phyloP scores from a whole-genome alignment of 768 basidiomycete species.

The Lactifluus echinatus region DNA sequence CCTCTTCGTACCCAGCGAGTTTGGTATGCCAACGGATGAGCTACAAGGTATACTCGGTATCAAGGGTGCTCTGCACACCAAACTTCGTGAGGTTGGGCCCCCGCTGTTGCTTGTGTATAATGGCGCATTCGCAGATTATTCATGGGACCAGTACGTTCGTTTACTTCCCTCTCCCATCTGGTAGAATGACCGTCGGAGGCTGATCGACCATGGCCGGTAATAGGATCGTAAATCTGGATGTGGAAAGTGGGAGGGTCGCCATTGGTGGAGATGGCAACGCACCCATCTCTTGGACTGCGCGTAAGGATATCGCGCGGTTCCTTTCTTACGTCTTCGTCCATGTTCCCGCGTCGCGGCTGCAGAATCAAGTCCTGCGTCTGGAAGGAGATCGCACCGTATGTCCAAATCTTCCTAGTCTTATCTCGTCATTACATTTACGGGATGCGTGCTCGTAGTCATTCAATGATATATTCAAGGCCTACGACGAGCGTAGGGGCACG shows the following conservation, averaged over 20 bases:
- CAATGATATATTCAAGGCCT: conserved; percentile 19
- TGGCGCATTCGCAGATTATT: conserved; percentile 18
- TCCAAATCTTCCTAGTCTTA: not conserved
- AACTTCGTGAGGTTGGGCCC: conserved; percentile 16
- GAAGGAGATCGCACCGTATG: conserved; percentile 19
- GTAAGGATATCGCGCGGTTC: conserved; percentile 20
- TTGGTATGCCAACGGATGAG: conserved; percentile 21
- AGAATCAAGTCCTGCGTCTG: conserved; percentile 12
- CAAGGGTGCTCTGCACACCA: conserved; percentile 11
- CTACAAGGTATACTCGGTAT: conserved; percentile 3
- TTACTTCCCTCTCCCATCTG: not conserved
- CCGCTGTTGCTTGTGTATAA: conserved; percentile 19
- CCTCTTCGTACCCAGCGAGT: conserved; percentile 23
- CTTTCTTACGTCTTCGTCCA: conserved; percentile 19
- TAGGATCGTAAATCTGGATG: conserved; percentile 8
- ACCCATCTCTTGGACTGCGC: conserved; percentile 18
- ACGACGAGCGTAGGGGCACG: conserved; percentile 15
- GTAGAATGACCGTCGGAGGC: not conserved
- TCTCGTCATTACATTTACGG: not conserved
- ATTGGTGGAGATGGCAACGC: conserved; percentile 18
- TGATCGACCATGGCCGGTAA: not conserved
- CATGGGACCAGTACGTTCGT: conserved; percentile 7
- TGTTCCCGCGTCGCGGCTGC: conserved; percentile 14
- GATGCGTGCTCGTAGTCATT: conserved; percentile 12
- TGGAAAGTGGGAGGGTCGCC: conserved; percentile 15